These are phyloP conservation scores for Phalaenopsis hybrid DNA, from an alignment of 116 monocot species.

Conservation along the genomic window DNA sequence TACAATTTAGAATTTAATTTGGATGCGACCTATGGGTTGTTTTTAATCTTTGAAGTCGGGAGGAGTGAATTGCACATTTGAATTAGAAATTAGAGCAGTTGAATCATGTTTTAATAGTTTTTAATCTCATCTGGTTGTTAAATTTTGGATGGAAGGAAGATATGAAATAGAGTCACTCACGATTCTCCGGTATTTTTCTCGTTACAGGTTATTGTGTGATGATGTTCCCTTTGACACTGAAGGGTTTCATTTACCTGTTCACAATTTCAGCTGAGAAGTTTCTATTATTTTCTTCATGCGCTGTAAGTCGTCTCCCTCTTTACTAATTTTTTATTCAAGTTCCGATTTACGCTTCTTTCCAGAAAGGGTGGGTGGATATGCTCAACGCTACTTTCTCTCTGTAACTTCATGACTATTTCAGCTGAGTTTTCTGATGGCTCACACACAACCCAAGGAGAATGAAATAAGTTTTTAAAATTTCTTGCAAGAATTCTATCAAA, in stretches of 20 bases:
- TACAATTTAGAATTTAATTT: background rate
- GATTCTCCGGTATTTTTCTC: background rate
- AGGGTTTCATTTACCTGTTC: background rate
- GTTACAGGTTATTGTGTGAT: conserved; percentile 2
- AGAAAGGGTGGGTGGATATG: too few relatives aligned
- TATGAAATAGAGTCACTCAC: background rate
- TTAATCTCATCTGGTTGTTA: background rate
- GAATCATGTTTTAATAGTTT: background rate
- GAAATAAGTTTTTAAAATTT: too few relatives aligned
- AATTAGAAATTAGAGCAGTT: background rate
- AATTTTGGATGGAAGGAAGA: background rate
- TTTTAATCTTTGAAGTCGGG: background rate
- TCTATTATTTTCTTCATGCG: background rate
- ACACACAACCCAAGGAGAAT: too few relatives aligned
- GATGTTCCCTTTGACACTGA: background rate
- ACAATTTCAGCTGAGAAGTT: background rate
- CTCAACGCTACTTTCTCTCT: too few relatives aligned
- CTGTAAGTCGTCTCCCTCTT: background rate
- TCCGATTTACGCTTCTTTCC: too few relatives aligned
- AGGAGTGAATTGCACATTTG: background rate
- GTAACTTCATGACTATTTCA: too few relatives aligned
- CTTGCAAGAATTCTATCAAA: too few relatives aligned
- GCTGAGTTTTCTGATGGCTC: too few relatives aligned
- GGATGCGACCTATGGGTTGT: background rate
- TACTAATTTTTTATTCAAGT: background rate